Evolutionary conservation across 208 protist genomes (phyloP).

Genomic region (Strigomonas culicis): DNA sequence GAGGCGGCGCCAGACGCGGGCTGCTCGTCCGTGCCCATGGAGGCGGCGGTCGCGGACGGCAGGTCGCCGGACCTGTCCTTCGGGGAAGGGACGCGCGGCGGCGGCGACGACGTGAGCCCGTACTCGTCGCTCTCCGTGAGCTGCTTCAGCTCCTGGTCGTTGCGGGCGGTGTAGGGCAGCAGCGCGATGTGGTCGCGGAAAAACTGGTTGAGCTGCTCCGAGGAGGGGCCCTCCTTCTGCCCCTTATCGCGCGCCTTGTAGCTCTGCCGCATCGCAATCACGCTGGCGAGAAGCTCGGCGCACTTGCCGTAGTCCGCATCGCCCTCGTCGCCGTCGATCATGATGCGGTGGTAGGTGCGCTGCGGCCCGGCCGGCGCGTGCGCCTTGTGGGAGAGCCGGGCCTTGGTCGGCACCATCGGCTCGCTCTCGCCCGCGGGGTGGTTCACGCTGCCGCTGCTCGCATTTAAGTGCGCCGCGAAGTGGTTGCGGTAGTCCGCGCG

Average conservation of each 20-base stretch:
- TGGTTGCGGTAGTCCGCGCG: neutral
- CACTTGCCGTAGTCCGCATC: conserved; percentile 76
- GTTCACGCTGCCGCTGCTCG: neutral
- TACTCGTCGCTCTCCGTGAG: neutral
- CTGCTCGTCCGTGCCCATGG: too few relatives aligned
- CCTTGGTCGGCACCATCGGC: neutral
- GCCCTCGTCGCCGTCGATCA: conserved; percentile 75
- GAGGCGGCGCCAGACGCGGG: too few relatives aligned
- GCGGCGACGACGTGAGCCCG: neutral
- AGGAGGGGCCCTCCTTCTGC: conserved; percentile 34
- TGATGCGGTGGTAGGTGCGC: conserved; percentile 57
- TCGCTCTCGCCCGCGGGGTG: neutral
- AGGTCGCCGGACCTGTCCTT: neutral
- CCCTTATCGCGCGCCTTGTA: conserved; percentile 81
- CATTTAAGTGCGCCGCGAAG: neutral
- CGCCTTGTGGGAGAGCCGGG: neutral
- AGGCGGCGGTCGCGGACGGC: neutral
- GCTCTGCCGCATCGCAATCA: conserved; percentile 51
- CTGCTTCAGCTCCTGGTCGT: conserved; percentile 5
- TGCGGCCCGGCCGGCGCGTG: conserved; percentile 1
- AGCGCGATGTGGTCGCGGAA: conserved; percentile 2
- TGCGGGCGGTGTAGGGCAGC: neutral
- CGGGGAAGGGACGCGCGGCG: neutral
- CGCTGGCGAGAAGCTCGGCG: conserved; percentile 60
- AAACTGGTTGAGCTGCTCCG: conserved; percentile 26